Conservation (phyloP, 2,329 filamentous ascomycete species). For the Mycosphaerella sp. region DNA sequence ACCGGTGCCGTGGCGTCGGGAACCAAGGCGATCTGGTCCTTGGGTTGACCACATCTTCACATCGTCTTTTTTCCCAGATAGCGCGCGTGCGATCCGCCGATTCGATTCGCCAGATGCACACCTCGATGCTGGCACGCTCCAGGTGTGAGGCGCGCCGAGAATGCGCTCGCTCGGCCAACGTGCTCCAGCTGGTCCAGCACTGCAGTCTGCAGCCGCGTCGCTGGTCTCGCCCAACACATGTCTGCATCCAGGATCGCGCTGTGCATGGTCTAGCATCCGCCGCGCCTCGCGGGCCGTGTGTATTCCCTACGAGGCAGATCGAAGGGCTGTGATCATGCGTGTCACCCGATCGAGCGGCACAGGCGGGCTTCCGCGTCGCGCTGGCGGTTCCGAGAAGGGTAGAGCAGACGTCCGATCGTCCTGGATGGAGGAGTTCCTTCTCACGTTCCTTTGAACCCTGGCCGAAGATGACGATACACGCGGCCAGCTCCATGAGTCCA, state of each 20-base stretch:
- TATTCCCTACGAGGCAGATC: not conserved
- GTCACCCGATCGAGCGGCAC: conserved; percentile 11
- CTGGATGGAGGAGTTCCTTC: conserved; percentile 4
- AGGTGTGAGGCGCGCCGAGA: conserved; percentile 13
- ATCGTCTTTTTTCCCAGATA: conserved; percentile 14
- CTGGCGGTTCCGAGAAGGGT: conserved; percentile 9
- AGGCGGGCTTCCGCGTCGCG: conserved; percentile 2
- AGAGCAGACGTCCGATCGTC: conserved; percentile 15
- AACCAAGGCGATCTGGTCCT: conserved; percentile 12
- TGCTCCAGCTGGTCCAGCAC: conserved; percentile 10
- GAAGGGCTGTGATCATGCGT: conserved; percentile 6
- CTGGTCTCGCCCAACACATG: not conserved
- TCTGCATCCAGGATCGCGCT: conserved; percentile 1
- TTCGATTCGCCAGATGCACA: conserved; percentile 17
- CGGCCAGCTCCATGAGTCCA: conserved; percentile 9
- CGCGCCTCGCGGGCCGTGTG: not conserved
- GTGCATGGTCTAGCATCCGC: not conserved
- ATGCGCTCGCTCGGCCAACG: conserved; percentile 2
- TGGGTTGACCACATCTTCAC: conserved; percentile 13
- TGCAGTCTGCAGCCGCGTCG: conserved; percentile 6
- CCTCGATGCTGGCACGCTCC: not conserved
- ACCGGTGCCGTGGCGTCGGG: conserved; percentile 16
- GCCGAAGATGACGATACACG: conserved; percentile 13
- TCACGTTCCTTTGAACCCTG: conserved; percentile 10
- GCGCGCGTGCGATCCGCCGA: conserved; percentile 17